Conservation (phyloP, 129 eudicot species). For the Silybum marianum region DNA sequence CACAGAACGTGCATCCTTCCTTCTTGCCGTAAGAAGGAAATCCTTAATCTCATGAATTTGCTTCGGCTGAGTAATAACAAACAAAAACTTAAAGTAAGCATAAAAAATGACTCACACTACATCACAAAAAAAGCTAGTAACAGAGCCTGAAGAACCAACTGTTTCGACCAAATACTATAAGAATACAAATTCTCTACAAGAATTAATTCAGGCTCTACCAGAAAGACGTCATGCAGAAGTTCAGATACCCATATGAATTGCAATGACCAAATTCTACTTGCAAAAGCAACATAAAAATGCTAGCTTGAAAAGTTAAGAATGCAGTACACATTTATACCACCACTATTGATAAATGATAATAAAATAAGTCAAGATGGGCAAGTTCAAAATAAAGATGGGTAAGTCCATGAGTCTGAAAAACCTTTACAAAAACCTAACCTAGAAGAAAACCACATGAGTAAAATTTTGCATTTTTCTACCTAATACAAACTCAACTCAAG, state of each 20-base stretch:
- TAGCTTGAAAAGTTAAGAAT: not conserved
- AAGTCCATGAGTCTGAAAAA: not conserved
- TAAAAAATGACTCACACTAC: not conserved
- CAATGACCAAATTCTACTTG: not conserved
- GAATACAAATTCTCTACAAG: not conserved
- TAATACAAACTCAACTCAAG: not conserved
- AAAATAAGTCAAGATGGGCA: not conserved
- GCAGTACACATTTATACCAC: not conserved
- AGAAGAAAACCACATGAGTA: not conserved
- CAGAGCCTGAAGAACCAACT: not conserved
- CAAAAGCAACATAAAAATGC: not conserved
- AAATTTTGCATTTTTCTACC: not conserved
- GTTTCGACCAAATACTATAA: not conserved
- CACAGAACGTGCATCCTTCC: slow-evolving; percentile 60
- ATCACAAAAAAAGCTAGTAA: not conserved
- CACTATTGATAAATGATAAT: not conserved
- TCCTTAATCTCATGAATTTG: slow-evolving; percentile 57
- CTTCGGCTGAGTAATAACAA: slow-evolving; percentile 40
- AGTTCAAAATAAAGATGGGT: not conserved
- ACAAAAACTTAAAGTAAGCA: not conserved
- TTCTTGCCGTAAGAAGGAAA: slow-evolving; percentile 53
- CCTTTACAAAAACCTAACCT: not conserved
- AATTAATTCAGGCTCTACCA: not conserved
- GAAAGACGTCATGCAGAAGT: not conserved
- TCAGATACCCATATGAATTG: not conserved